Base-by-base conservation (phyloP, 1,284 basidiomycete species). In the Butyriboletus appendiculatus region DNA sequence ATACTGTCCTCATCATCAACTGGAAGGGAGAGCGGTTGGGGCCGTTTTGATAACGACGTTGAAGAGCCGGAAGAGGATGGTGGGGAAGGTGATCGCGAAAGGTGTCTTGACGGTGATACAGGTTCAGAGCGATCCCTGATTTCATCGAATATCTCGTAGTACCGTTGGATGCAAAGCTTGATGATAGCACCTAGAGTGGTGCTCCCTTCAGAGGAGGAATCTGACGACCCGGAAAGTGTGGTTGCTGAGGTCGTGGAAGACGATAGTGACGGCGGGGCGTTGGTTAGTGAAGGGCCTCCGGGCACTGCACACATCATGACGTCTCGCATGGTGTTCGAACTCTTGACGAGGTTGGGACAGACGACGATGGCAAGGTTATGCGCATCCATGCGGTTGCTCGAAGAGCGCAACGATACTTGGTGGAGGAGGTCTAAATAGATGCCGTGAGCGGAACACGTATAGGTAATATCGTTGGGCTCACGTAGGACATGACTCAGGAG, bases 71-170 rank as follows among this genome's bases (percentile, higher is more conserved):
- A 62, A 45, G 67, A 68, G 48, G 57, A 61, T 28, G 38, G 66
- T 45, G 67, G 58, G 44, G 69, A 64, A 46, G 71, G 64, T 34
- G 60, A 65, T 42, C 58, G 67, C 14, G 52, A 65, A 45, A 52
- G 59, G 48, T 15, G 61, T 53, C 57, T 62, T 16, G 57, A 49
- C 49, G 62, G 58, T n/a, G 71, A 72, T 18, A 82, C 59, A 2
- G 84, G 83, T 62, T 90, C 88, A 51, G 77, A 79, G 18, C 84
- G 80, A 70, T 91, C 90, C 54, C 69, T 73, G 18, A 86, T 71
- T 60, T 92, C 88, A 63, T 93, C 90, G 64, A 94, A 94, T 33
- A 94, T 76, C 67, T 94, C 92, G 67, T 88, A 92, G 67, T 92
- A 94, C 41, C 82, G 80, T 62, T 89, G 81, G 53, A 94, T 92